Conservation (phyloP, 768 basidiomycete genomes). For the Suillus occidentalis region DNA sequence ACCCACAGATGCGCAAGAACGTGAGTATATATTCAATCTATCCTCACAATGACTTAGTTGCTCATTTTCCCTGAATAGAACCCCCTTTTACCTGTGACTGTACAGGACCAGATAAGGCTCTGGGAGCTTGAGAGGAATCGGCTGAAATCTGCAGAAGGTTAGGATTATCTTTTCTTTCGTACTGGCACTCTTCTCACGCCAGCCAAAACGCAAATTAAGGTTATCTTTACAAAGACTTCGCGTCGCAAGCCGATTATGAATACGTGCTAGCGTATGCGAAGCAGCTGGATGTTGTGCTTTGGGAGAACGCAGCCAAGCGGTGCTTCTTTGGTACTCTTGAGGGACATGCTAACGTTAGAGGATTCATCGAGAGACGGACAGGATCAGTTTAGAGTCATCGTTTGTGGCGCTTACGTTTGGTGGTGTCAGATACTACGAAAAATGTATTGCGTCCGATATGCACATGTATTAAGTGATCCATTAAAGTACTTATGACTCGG, state of each 20-base stretch:
- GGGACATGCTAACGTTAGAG: conserved; percentile 75
- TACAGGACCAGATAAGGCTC: conserved; percentile 95
- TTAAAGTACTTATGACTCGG: background rate
- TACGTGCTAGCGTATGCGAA: conserved; percentile 84
- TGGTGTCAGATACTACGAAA: background rate
- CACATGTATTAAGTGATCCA: conserved; percentile 8
- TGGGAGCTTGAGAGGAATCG: conserved; percentile 98
- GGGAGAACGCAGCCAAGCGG: conserved; percentile 73
- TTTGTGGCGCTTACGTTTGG: background rate
- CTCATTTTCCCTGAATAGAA: conserved; percentile 50
- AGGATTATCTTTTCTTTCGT: conserved; percentile 18
- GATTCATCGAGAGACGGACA: conserved; percentile 75
- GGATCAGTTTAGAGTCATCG: conserved; percentile 30
- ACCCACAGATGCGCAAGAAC: conserved; percentile 97
- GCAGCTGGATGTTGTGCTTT: conserved; percentile 77
- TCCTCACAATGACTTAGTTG: background rate
- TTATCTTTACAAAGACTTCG: conserved; percentile 86
- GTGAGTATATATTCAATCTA: conserved; percentile 42
- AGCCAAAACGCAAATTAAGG: conserved; percentile 44
- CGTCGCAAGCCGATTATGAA: conserved; percentile 84
- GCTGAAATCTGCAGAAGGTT: conserved; percentile 85
- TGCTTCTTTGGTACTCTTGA: conserved; percentile 83
- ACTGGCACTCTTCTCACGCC: conserved; percentile 8
- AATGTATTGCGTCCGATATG: background rate
- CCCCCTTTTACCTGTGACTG: conserved; percentile 92